Percentiles rank a stretch among this genome's conserved stretches.
phyloP scores from a whole-genome alignment of 345 rosid species.

The Syzygium jambos region DNA sequence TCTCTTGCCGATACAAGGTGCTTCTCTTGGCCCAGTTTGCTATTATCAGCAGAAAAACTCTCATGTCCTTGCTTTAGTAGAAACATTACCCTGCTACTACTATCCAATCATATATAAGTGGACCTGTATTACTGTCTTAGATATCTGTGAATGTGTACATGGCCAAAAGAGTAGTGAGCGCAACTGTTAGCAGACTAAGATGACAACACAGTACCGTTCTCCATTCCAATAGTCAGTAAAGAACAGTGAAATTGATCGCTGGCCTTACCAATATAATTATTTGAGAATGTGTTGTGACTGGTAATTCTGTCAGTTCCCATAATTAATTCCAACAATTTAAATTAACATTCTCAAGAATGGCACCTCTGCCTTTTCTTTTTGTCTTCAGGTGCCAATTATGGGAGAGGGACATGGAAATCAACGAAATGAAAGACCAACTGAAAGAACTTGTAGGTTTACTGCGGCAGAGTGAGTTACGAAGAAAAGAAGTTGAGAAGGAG shows the following conservation, averaged over 20 bases:
- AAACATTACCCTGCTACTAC: not conserved
- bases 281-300: not conserved
- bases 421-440: constrained; percentile 89
- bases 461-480: constrained; percentile 67
- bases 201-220: not conserved
- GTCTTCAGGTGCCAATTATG: constrained; percentile 70
- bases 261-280: not conserved
- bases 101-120: not conserved
- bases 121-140: not conserved
- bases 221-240: not conserved
- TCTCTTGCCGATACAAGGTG: constrained; percentile 85
- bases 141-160: not conserved
- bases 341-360: not conserved
- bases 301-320: not conserved
- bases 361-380: not conserved
- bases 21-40: constrained; percentile 3
- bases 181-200: not conserved
- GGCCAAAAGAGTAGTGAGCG: not conserved
- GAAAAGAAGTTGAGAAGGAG: constrained; percentile 82
- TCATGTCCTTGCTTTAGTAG: not conserved
- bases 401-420: constrained; percentile 90
- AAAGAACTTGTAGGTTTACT: constrained; percentile 76
- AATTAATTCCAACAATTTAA: not conserved
- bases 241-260: not conserved
- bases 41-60: not conserved